A percentile compares a stretch with the other conserved stretches of the same genome.
phyloP scores from a whole-genome alignment of 441 rosid species.

The Jatropha multifida region DNA sequence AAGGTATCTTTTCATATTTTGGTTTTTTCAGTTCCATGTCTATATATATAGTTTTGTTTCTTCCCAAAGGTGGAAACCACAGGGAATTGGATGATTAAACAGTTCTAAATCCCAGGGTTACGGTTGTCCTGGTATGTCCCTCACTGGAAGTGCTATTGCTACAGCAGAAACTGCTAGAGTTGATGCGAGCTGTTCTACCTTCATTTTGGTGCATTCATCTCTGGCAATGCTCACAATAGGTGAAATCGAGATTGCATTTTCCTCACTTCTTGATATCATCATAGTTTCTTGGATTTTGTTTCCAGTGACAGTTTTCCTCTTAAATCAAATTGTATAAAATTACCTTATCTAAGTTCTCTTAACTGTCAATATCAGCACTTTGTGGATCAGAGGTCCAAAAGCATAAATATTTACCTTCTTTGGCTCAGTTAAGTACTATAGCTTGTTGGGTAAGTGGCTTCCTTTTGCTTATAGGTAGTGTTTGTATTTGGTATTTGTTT shows the following conservation, averaged over 20 bases:
- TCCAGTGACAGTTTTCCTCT: background rate
- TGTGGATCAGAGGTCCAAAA: slow-evolving; percentile 95
- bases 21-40: background rate
- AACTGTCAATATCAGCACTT: slow-evolving; percentile 52
- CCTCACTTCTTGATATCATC: background rate
- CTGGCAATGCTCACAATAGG: slow-evolving; percentile 95
- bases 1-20: slow-evolving; percentile 44
- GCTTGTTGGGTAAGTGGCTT: slow-evolving; percentile 77
- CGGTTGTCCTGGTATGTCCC: slow-evolving; percentile 90
- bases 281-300: slow-evolving; percentile 1
- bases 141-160: slow-evolving; percentile 67
- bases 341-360: slow-evolving; percentile 25
- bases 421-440: slow-evolving; percentile 66
- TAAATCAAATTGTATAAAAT: slow-evolving; percentile 9
- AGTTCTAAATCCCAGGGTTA: slow-evolving; percentile 58
- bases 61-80: slow-evolving; percentile 14
- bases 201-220: slow-evolving; percentile 83
- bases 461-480: background rate
- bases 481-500: slow-evolving; percentile 7
- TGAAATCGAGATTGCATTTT: slow-evolving; percentile 30
- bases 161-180: slow-evolving; percentile 87
- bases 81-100: slow-evolving; percentile 19
- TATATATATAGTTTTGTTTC: background rate
- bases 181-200: slow-evolving; percentile 94
- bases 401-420: slow-evolving; percentile 74